These are phyloP conservation scores for Clitocybe nebularis DNA, from an alignment of 1,284 basidiomycete genomes.

Conservation along the genomic window DNA sequence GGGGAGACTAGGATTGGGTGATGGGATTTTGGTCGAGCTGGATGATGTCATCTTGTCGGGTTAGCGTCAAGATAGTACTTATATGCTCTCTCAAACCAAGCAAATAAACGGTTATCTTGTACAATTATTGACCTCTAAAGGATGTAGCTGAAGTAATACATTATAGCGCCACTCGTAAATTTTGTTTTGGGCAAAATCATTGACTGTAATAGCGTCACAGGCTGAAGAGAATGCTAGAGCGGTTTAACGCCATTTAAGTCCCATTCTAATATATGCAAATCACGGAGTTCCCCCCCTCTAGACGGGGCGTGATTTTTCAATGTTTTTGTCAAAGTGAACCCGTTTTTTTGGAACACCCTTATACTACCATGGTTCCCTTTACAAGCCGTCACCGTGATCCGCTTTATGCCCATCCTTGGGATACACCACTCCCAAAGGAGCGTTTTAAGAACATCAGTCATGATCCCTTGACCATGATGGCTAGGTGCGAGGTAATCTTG, in stretches of 20 bases:
- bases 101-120: slow-evolving; percentile 53
- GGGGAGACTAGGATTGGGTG: too few relatives aligned
- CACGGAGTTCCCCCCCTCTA: slow-evolving; percentile 29
- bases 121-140: slow-evolving; percentile 37
- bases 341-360: slow-evolving; percentile 62
- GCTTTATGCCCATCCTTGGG: slow-evolving; percentile 51
- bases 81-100: slow-evolving; percentile 44
- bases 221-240: not conserved
- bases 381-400: slow-evolving; percentile 42
- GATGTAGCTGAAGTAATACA: slow-evolving; percentile 26
- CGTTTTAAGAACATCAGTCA: slow-evolving; percentile 53
- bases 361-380: slow-evolving; percentile 52
- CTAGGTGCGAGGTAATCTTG: slow-evolving; percentile 52
- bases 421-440: slow-evolving; percentile 54
- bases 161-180: not conserved
- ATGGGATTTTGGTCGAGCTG: too few relatives aligned
- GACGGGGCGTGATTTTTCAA: slow-evolving; percentile 33
- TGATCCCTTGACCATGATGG: slow-evolving; percentile 63
- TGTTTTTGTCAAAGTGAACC: slow-evolving; percentile 43
- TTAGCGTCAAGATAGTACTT: slow-evolving; percentile 58
- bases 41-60: slow-evolving; percentile 46
- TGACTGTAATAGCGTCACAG: too few relatives aligned
- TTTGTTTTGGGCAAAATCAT: not conserved
- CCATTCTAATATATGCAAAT: slow-evolving; percentile 23
- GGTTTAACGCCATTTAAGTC: not conserved